Percentiles rank a stretch among this genome's conserved stretches.
Evolutionary conservation across 345 rosid genomes (phyloP).

Genomic region (Acer campestre): DNA sequence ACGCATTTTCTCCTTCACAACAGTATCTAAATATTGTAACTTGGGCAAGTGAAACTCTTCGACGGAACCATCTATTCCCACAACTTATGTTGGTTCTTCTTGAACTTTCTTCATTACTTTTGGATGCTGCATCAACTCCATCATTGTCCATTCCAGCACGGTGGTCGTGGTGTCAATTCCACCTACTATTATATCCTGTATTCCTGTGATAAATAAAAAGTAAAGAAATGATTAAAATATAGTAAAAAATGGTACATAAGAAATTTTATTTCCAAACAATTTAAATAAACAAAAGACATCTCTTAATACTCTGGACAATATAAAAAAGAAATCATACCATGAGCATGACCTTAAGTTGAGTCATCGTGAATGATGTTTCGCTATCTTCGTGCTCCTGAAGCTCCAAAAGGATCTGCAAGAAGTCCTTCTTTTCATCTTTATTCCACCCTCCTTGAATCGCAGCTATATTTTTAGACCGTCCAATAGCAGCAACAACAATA

Average conservation of each 20-base stretch:
- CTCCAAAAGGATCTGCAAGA: constrained; percentile 22
- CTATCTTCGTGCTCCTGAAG: constrained; percentile 17
- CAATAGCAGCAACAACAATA: constrained; percentile 28
- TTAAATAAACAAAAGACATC: too few relatives aligned
- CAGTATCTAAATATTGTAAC: too few relatives aligned
- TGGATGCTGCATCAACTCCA: too few relatives aligned
- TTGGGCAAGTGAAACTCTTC: too few relatives aligned
- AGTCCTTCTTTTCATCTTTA: neutral
- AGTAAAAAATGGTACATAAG: neutral
- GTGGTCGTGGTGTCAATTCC: too few relatives aligned
- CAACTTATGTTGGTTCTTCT: too few relatives aligned
- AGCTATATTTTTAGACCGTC: neutral
- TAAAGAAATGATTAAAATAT: neutral
- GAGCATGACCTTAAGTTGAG: constrained; percentile 38
- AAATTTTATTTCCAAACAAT: neutral
- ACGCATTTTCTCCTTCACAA: too few relatives aligned
- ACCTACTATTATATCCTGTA: too few relatives aligned
- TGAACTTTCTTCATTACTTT: too few relatives aligned
- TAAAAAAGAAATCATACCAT: constrained; percentile 25
- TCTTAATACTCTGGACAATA: neutral
- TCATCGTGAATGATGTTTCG: constrained; percentile 13
- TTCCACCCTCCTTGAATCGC: neutral
- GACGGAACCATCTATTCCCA: too few relatives aligned
- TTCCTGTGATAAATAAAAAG: neutral
- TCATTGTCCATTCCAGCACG: too few relatives aligned